Evolutionary conservation across 2,329 filamentous ascomycete genomes (phyloP).

Genomic region (Aphanocladium album): DNA sequence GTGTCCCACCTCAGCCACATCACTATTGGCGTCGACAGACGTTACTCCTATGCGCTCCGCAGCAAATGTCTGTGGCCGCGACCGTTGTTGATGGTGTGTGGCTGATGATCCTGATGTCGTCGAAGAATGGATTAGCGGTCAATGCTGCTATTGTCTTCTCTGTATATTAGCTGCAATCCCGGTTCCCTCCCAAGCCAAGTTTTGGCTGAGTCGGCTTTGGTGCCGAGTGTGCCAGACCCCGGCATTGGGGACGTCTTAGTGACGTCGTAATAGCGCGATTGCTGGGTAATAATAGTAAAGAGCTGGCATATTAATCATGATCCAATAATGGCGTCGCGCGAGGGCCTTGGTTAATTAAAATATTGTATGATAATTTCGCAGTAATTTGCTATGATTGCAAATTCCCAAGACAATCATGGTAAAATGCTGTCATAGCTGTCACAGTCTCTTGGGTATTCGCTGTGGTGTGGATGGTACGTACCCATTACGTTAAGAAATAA

Average conservation of each 20-base stretch:
- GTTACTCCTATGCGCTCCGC: not conserved
- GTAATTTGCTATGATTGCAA: too few relatives aligned
- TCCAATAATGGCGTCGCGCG: not conserved
- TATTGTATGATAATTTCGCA: too few relatives aligned
- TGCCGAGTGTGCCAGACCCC: conserved; percentile 2
- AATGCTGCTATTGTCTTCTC: not conserved
- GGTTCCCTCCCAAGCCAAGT: not conserved
- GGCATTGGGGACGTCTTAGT: not conserved
- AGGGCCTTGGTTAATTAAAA: not conserved
- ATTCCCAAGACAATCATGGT: too few relatives aligned
- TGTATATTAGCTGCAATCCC: not conserved
- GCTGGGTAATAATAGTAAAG: not conserved
- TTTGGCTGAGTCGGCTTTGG: conserved; percentile 1
- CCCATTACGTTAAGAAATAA: too few relatives aligned
- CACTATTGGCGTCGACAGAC: not conserved
- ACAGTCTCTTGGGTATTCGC: too few relatives aligned
- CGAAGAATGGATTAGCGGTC: not conserved
- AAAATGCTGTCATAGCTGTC: too few relatives aligned
- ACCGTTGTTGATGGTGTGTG: not conserved
- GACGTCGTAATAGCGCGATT: conserved; percentile 3
- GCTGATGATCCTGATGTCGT: not conserved
- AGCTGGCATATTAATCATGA: not conserved
- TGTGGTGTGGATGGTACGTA: too few relatives aligned
- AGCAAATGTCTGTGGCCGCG: not conserved
- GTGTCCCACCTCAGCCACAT: conserved; percentile 4